Evolutionary conservation across 2,329 filamentous ascomycete genomes (phyloP).

Genomic region (Ophiostoma australiae): DNA sequence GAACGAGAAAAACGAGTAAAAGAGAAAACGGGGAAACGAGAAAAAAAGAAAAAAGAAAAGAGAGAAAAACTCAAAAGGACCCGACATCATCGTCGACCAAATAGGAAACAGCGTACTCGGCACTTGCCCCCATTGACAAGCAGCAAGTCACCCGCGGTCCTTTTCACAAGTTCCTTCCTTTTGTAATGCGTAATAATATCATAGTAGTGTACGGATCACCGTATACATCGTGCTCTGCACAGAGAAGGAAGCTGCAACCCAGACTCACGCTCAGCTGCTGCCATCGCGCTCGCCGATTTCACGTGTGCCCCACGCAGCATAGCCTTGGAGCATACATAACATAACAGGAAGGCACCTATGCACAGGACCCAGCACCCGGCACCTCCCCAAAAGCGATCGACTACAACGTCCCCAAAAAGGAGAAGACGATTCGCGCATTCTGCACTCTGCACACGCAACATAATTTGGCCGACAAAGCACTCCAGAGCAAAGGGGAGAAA

Average conservation of each 20-base stretch:
- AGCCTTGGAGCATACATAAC: no score
- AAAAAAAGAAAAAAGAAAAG: background rate
- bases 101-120: constrained; percentile 10
- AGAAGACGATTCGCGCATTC: background rate
- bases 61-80: background rate
- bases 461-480: background rate
- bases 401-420: constrained; percentile 15
- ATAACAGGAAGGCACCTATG: background rate
- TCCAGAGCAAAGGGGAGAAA: background rate
- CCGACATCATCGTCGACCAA: background rate
- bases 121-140: background rate
- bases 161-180: constrained; percentile 2
- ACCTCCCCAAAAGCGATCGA: constrained; percentile 18
- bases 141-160: background rate
- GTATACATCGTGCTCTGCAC: background rate
- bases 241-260: background rate
- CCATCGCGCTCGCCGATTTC: constrained; percentile 11
- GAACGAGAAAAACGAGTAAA: background rate
- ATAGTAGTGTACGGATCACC: background rate
- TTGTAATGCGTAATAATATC: background rate
- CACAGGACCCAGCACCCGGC: background rate
- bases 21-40: background rate
- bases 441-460: background rate
- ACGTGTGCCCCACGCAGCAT: constrained; percentile 19
- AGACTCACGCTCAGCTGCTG: background rate